These are phyloP conservation scores for Rubia occidens DNA, from an alignment of 305 asterid genomes.

Conservation along the genomic window DNA sequence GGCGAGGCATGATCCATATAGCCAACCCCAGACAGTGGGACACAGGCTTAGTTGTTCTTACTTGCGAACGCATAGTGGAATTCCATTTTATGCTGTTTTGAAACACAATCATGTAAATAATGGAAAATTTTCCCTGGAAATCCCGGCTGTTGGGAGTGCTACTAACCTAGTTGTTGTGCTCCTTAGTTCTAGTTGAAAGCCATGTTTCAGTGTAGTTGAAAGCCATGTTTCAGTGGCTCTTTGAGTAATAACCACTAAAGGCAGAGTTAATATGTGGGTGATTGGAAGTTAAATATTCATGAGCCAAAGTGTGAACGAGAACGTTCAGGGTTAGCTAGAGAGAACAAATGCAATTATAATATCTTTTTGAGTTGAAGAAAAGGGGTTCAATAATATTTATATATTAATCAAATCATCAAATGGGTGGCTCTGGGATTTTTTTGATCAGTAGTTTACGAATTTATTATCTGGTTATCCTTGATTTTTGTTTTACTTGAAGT, in stretches of 20 bases:
- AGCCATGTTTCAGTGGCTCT: not conserved
- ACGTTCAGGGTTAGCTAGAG: not conserved
- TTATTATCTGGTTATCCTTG: not conserved
- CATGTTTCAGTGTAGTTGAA: too few relatives aligned
- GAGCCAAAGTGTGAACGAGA: not conserved
- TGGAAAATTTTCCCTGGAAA: too few relatives aligned
- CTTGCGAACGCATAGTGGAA: too few relatives aligned
- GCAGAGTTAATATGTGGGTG: not conserved
- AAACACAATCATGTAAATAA: not conserved
- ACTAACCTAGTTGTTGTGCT: not conserved
- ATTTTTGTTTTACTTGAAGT: not conserved
- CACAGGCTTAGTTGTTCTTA: not conserved
- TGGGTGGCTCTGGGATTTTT: not conserved
- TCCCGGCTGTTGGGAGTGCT: not conserved
- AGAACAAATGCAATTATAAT: not conserved
- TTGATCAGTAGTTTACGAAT: not conserved
- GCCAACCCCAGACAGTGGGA: not conserved
- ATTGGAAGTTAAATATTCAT: not conserved
- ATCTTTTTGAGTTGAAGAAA: not conserved
- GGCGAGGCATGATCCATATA: not conserved
- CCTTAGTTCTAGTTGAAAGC: not conserved
- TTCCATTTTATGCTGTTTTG: not conserved
- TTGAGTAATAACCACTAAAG: not conserved
- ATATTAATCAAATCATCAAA: not conserved
- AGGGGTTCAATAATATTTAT: not conserved